phyloP scores from a whole-genome alignment of 148 eudicot species.

The Amaranthus cruentus region DNA sequence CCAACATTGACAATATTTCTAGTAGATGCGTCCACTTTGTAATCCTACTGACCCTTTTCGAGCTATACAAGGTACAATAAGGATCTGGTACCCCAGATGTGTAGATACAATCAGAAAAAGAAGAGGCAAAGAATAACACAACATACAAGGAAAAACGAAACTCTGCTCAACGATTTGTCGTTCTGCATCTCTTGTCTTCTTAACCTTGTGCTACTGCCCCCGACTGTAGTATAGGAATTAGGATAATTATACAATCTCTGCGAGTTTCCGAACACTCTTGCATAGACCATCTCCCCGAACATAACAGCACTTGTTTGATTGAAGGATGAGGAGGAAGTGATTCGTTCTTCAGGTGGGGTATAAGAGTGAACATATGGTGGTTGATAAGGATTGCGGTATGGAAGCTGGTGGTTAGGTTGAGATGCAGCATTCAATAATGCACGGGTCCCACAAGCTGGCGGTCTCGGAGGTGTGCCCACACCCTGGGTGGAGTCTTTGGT shows the following conservation, averaged over 20 bases:
- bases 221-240: slow-evolving; percentile 36
- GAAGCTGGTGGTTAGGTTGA: slow-evolving; percentile 30
- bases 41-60: too few relatives aligned
- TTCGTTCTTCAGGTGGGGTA: slow-evolving; percentile 15
- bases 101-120: slow-evolving; percentile 38
- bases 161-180: slow-evolving; percentile 54
- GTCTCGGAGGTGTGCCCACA: slow-evolving; percentile 52
- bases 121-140: slow-evolving; percentile 61
- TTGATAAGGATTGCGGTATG: slow-evolving; percentile 39
- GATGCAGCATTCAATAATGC: slow-evolving; percentile 32
- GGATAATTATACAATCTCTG: slow-evolving; percentile 39
- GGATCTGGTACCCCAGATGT: neutral
- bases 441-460: slow-evolving; percentile 49
- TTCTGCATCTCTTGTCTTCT: slow-evolving; percentile 60
- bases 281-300: slow-evolving; percentile 78
- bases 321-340: slow-evolving; percentile 21
- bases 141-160: slow-evolving; percentile 56
- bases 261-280: slow-evolving; percentile 65
- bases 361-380: slow-evolving; percentile 15
- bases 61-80: neutral
- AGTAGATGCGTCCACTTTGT: too few relatives aligned
- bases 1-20: too few relatives aligned
- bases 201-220: slow-evolving; percentile 42
- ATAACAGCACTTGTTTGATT: slow-evolving; percentile 34
- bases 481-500: slow-evolving; percentile 24